Conservation (phyloP, 176 grass and related monocot species). For the Tuctoria greenei region DNA sequence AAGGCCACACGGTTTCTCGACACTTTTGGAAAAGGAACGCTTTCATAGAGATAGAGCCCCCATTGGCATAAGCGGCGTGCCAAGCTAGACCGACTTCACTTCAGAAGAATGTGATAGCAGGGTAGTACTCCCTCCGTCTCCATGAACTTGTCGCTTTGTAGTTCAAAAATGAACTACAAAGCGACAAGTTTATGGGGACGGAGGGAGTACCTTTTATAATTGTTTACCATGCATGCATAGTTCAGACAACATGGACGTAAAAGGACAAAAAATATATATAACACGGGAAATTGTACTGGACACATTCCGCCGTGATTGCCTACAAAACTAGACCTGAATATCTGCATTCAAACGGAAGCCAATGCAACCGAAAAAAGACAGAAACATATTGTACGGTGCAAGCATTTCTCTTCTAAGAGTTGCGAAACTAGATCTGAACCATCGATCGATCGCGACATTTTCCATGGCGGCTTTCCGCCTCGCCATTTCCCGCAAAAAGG, state of each 20-base stretch:
- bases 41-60: neutral
- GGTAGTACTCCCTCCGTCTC: no score
- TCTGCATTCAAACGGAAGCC: constrained; percentile 24
- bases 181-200: no score
- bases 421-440: no score
- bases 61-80: neutral
- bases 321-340: constrained; percentile 19
- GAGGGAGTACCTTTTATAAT: neutral
- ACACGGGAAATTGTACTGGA: neutral
- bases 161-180: no score
- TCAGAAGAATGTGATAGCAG: constrained; percentile 4
- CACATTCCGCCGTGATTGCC: constrained; percentile 13
- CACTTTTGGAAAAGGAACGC: neutral
- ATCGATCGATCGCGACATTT: constrained; percentile 13
- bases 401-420: no score
- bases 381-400: neutral
- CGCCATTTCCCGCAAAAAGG: constrained; percentile 41
- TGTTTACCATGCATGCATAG: neutral
- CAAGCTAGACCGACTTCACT: neutral
- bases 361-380: neutral
- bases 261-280: neutral
- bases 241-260: neutral
- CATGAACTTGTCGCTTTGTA: no score
- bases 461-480: constrained; percentile 13
- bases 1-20: constrained; percentile 11